Conservation (phyloP, 495 filamentous ascomycete genomes). For the Durotheca rogersii region DNA sequence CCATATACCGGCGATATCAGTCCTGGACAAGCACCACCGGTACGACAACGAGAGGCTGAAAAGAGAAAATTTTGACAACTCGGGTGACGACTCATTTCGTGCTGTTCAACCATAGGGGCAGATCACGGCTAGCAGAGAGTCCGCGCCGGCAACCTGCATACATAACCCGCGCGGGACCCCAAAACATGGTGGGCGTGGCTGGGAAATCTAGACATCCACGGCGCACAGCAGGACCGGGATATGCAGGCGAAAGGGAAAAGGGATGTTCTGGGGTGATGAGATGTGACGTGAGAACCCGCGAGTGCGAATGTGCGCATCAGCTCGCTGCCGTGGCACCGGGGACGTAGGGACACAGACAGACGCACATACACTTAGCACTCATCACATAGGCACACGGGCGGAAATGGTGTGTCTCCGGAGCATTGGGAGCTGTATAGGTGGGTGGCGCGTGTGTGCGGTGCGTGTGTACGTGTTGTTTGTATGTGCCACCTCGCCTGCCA, state of each 20-base stretch:
- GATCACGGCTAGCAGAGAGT: too few species aligned
- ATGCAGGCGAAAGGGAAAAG: background rate
- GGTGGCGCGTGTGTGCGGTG: too few species aligned
- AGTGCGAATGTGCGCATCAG: conserved; percentile 18
- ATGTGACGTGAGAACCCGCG: conserved; percentile 19
- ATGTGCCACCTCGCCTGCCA: too few species aligned
- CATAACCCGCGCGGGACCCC: too few species aligned
- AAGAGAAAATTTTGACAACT: too few species aligned
- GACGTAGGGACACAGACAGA: conserved; percentile 7
- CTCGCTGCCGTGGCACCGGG: conserved; percentile 22
- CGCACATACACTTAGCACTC: too few species aligned
- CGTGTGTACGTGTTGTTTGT: too few species aligned
- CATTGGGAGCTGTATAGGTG: conserved; percentile 20
- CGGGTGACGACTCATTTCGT: conserved; percentile 15
- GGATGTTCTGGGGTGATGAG: conserved; percentile 6
- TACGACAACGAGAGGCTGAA: too few species aligned
- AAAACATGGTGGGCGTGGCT: background rate
- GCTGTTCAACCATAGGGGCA: too few species aligned
- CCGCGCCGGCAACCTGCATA: conserved; percentile 2
- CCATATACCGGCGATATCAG: too few species aligned
- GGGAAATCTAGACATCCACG: conserved; percentile 2
- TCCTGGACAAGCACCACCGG: too few species aligned
- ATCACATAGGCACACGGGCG: conserved; percentile 6
- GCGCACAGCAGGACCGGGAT: conserved; percentile 3
- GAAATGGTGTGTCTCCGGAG: conserved; percentile 9